phyloP scores from a whole-genome alignment of 2,329 filamentous ascomycete species.

The Aspergillus cejpii region DNA sequence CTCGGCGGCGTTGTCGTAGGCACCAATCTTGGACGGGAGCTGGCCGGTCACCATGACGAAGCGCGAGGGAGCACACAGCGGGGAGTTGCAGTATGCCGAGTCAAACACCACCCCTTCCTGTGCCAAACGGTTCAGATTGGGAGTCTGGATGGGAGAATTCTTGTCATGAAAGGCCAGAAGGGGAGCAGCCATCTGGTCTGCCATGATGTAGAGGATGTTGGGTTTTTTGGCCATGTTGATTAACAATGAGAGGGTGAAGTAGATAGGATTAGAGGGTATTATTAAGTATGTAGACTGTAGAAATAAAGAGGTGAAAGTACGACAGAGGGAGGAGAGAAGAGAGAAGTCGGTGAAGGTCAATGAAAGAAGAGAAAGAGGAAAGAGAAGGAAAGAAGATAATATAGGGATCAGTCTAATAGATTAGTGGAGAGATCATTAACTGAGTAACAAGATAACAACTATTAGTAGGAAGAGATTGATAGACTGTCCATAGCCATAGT shows the following conservation, averaged over 20 bases:
- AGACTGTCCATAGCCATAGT: too few relatives aligned
- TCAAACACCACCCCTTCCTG: slow-evolving; percentile 81
- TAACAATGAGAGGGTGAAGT: background rate
- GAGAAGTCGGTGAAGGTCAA: too few relatives aligned
- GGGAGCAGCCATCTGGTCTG: slow-evolving; percentile 86
- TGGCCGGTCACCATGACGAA: slow-evolving; percentile 94
- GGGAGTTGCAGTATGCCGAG: slow-evolving; percentile 89
- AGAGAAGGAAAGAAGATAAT: slow-evolving; percentile 2
- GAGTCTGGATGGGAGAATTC: slow-evolving; percentile 83
- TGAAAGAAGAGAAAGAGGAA: slow-evolving; percentile 5
- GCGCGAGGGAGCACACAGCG: slow-evolving; percentile 83
- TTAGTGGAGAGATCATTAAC: slow-evolving; percentile 1
- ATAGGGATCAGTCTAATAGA: background rate
- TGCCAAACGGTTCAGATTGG: slow-evolving; percentile 77
- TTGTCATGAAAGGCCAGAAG: slow-evolving; percentile 88
- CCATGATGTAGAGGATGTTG: slow-evolving; percentile 92
- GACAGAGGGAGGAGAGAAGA: background rate
- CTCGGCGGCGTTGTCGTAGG: slow-evolving; percentile 84
- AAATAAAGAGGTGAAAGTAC: background rate
- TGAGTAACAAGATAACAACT: background rate
- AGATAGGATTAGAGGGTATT: background rate
- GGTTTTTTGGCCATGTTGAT: slow-evolving; percentile 48
- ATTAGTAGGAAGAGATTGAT: too few relatives aligned
- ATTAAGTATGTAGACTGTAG: background rate
- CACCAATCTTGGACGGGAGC: slow-evolving; percentile 82